Percentiles rank a stretch among this genome's conserved stretches.
Evolutionary conservation across 768 basidiomycete species (phyloP).

Genomic region (Russula olivacea): DNA sequence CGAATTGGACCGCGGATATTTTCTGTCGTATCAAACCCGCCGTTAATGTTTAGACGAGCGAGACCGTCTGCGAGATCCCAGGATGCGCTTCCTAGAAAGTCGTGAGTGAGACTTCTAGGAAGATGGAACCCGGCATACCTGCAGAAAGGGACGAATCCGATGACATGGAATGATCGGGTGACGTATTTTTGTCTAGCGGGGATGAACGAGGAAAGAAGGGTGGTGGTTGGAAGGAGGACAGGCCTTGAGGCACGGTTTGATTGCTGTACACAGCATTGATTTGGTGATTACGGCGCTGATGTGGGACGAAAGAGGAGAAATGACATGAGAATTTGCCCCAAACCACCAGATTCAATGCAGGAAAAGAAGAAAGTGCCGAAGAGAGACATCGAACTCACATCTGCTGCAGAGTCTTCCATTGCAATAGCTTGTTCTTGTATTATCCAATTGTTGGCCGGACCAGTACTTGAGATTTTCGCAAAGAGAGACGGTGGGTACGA

Average conservation of each 20-base stretch:
- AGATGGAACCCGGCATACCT: conserved; percentile 55
- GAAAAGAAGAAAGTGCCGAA: not conserved
- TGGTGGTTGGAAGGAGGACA: conserved; percentile 24
- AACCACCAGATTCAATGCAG: not conserved
- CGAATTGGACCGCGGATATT: conserved; percentile 44
- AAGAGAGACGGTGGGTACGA: conserved; percentile 32
- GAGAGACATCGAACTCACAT: conserved; percentile 21
- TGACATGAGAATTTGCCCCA: conserved; percentile 17
- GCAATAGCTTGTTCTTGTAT: conserved; percentile 37
- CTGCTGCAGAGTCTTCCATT: conserved; percentile 22
- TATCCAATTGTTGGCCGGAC: conserved; percentile 44
- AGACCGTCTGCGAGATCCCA: conserved; percentile 75
- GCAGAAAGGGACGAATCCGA: conserved; percentile 29
- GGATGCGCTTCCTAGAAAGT: conserved; percentile 38
- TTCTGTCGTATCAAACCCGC: conserved; percentile 43
- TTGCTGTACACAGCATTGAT: conserved; percentile 25
- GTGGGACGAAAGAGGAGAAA: conserved; percentile 9
- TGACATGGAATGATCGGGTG: conserved; percentile 33
- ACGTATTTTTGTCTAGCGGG: conserved; percentile 23
- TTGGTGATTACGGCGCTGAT: conserved; percentile 27
- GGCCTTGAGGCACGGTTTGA: conserved; percentile 22
- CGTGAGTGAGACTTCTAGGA: conserved; percentile 52
- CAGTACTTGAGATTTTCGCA: conserved; percentile 29
- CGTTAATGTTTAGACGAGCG: conserved; percentile 60
- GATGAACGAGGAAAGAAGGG: conserved; percentile 22